Conservation (phyloP, 306 rosid genomes). For the Lathyrus tuberosus region DNA sequence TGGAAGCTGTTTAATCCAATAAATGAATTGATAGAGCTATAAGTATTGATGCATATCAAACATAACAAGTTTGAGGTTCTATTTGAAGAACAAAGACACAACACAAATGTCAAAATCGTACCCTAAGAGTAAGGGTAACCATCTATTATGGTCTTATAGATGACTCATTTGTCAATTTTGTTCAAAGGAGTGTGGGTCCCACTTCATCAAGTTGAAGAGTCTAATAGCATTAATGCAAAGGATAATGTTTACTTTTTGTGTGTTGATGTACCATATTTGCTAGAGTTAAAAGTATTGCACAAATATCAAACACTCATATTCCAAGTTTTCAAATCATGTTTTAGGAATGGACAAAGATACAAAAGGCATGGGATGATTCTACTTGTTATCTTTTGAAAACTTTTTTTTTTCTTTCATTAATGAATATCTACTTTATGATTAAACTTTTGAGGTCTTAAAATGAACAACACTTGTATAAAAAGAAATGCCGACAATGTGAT, state of each 20-base stretch:
- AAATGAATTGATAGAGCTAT: slow-evolving; percentile 14
- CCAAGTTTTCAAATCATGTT: slow-evolving; percentile 33
- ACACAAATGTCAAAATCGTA: slow-evolving; percentile 29
- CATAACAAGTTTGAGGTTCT: slow-evolving; percentile 12
- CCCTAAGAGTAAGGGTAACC: slow-evolving; percentile 40
- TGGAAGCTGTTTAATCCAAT: slow-evolving; percentile 43
- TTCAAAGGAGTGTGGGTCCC: slow-evolving; percentile 38
- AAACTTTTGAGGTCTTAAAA: slow-evolving; percentile 37
- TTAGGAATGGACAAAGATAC: slow-evolving; percentile 42
- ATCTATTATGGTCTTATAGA: slow-evolving; percentile 39
- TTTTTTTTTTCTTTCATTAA: slow-evolving; percentile 21
- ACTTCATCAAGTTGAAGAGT: slow-evolving; percentile 24
- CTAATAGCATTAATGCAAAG: slow-evolving; percentile 3
- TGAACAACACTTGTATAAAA: slow-evolving; percentile 30
- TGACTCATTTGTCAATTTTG: slow-evolving; percentile 34
- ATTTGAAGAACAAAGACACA: slow-evolving; percentile 40
- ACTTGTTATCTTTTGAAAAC: slow-evolving; percentile 33
- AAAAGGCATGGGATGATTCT: slow-evolving; percentile 25
- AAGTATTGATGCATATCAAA: not conserved
- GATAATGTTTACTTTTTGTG: slow-evolving; percentile 33
- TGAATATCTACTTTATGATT: slow-evolving; percentile 36
- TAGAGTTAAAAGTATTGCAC: slow-evolving; percentile 27
- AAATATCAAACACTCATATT: slow-evolving; percentile 30
- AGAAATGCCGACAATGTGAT: slow-evolving; percentile 42
- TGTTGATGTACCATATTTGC: slow-evolving; percentile 22